A percentile compares a stretch with the other conserved stretches of the same genome.
These are phyloP conservation scores for Colletotrichum euphorbiae DNA, from an alignment of 2,329 filamentous ascomycete genomes.

Conservation along the genomic window DNA sequence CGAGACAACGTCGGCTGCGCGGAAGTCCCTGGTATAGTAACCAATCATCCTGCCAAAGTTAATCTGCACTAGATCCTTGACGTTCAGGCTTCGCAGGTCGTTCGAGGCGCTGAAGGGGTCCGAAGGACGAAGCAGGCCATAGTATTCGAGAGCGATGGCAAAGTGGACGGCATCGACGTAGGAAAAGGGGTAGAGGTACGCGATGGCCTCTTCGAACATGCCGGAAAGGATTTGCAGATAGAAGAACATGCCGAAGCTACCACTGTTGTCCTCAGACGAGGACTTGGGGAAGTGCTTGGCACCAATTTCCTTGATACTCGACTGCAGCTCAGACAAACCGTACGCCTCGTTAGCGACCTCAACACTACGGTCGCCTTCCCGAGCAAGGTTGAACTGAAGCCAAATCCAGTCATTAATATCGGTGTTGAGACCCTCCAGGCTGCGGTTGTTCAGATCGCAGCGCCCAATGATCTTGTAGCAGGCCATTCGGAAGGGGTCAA, in stretches of 20 bases:
- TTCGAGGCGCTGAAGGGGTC: conserved; percentile 81
- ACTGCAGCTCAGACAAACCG: conserved; percentile 76
- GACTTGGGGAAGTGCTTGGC: conserved; percentile 90
- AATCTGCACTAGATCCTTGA: conserved; percentile 80
- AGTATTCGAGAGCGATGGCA: conserved; percentile 87
- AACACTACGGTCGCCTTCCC: conserved; percentile 71
- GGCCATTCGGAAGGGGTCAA: conserved; percentile 95
- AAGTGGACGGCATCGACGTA: conserved; percentile 97
- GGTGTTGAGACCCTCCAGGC: conserved; percentile 70
- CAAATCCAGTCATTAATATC: conserved; percentile 79
- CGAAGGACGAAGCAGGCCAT: conserved; percentile 87
- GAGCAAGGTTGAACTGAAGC: conserved; percentile 77
- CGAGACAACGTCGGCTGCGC: conserved; percentile 86
- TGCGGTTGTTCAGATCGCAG: conserved; percentile 74
- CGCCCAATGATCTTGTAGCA: conserved; percentile 98
- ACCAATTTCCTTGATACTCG: conserved; percentile 88
- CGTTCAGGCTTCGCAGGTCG: conserved; percentile 75
- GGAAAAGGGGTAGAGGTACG: conserved; percentile 90
- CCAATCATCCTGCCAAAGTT: conserved; percentile 95
- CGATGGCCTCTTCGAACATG: conserved; percentile 93
- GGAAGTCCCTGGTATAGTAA: conserved; percentile 96
- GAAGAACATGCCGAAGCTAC: conserved; percentile 90
- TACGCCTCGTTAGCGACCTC: conserved; percentile 76
- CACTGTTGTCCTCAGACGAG: conserved; percentile 79
- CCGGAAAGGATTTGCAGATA: conserved; percentile 91